Evolutionary conservation across 2,329 filamentous ascomycete genomes (phyloP).

Genomic region (Ascochyta fabae): DNA sequence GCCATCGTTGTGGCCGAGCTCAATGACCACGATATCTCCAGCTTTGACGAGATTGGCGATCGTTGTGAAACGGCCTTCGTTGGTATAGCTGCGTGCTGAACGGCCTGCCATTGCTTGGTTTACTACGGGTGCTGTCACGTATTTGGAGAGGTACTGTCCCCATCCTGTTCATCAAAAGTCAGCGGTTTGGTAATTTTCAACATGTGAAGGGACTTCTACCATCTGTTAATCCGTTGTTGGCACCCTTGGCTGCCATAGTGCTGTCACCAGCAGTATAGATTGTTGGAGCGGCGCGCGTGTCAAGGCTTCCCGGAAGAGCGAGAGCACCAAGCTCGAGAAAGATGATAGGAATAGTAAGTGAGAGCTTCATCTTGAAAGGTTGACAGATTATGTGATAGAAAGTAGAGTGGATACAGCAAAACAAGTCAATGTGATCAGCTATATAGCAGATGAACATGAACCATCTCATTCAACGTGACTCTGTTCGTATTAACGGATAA

Average conservation of each 20-base stretch:
- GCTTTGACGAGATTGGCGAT: slow-evolving; percentile 2
- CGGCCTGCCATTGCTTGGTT: slow-evolving; percentile 1
- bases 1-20: slow-evolving; percentile 1
- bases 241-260: slow-evolving; percentile 6
- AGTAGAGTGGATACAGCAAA: not conserved
- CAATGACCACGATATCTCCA: slow-evolving; percentile 6
- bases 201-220: not conserved
- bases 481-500: not conserved
- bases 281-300: not conserved
- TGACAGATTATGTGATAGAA: not conserved
- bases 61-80: not conserved
- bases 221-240: slow-evolving; percentile 1
- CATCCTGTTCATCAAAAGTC: not conserved
- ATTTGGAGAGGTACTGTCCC: slow-evolving; percentile 1
- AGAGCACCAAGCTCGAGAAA: not conserved
- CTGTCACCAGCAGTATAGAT: slow-evolving; percentile 2
- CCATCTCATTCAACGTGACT: not conserved
- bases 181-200: not conserved
- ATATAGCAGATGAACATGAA: not conserved
- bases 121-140: not conserved
- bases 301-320: not conserved
- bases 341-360: not conserved
- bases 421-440: not conserved
- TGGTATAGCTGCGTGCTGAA: slow-evolving; percentile 2
- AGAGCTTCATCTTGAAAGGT: not conserved